Percentiles rank a stretch among this genome's conserved stretches.
phyloP scores from a whole-genome alignment of 352 stramenopile species.

The Pythium monospermum region DNA sequence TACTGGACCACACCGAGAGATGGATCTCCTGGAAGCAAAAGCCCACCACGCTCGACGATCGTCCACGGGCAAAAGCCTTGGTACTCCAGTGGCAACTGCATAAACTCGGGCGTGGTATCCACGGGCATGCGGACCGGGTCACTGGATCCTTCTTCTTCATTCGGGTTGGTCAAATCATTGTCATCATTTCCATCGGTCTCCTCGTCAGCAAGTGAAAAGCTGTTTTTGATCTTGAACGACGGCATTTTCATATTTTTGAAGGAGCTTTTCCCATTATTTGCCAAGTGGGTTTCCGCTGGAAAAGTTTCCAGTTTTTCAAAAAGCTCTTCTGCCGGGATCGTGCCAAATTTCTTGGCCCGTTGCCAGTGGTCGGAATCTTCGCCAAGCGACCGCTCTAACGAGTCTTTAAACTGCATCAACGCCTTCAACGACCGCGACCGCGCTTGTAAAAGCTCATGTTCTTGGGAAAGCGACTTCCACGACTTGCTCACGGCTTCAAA shows the following conservation, averaged over 20 bases:
- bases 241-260: constrained; percentile 2
- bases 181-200: constrained; percentile 20
- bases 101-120: constrained; percentile 92
- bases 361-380: constrained; percentile 53
- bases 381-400: constrained; percentile 50
- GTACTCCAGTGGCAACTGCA: constrained; percentile 92
- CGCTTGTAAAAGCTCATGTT: constrained; percentile 67
- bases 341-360: constrained; percentile 42
- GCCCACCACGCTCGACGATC: constrained; percentile 77
- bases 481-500: constrained; percentile 87
- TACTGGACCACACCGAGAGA: constrained; percentile 90
- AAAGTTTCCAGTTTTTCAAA: constrained; percentile 68
- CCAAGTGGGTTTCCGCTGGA: constrained; percentile 33
- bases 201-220: constrained; percentile 32
- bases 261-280: neutral
- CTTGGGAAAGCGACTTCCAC: constrained; percentile 74
- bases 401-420: constrained; percentile 73
- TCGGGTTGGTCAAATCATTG: constrained; percentile 12
- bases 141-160: constrained; percentile 35
- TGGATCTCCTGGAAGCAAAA: constrained; percentile 90
- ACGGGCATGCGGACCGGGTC: constrained; percentile 83
- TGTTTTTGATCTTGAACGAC: constrained; percentile 27
- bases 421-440: constrained; percentile 62
- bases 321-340: constrained; percentile 61
- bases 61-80: constrained; percentile 94